Base-by-base conservation (phyloP, 1,139 yeast species). In the Debaryomycetaceae sp. region DNA sequence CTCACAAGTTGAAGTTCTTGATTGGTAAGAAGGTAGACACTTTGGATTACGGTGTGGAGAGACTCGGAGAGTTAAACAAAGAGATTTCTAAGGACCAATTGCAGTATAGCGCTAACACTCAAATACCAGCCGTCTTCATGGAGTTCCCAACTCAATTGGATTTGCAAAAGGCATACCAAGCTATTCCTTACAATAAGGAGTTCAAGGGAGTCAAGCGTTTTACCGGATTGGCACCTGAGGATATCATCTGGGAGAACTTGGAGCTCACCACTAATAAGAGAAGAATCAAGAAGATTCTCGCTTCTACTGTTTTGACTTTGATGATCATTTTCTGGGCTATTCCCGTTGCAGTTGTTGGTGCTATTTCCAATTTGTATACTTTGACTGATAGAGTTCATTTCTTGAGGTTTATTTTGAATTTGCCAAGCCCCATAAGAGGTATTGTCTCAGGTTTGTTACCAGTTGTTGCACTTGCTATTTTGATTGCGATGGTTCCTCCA, bases 321-420 rank as follows among this genome's bases (percentile, higher is more conserved):
- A 65, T 85, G 59, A 80, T 89, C 50, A 77, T 91, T 45, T 85
- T 90, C 62, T 93, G 98, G 98, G 80, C 96, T 48, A 76, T 90
- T 56, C 98, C 98, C 14, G 97, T 91, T 43, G 96, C 97, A 2
- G 88, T 89, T 63, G 97, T 93, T 45, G 98, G 98, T 83, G 74
- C 84, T 58, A 79, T 93, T 53, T 90, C 98, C 22, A 91, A 91
- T 67, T 78, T 93, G 55, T 81, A 85, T 51, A 78, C 76, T 56
- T 73, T 90, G 63, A 87, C 84, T 36, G 72, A 80, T 42, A 81
- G 80, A 51, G 74, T 90, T 23, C 87, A 71, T 20, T 90, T 85
- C 75, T 76, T 91, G 55, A 62, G 69, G 27, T 91, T 87, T 63
- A 78, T 93, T 55, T 66, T 83, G 59, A 78, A 83, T 31, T 68